Conservation (phyloP, 2,329 filamentous ascomycete genomes). For the Pestalotiopsis sp. region DNA sequence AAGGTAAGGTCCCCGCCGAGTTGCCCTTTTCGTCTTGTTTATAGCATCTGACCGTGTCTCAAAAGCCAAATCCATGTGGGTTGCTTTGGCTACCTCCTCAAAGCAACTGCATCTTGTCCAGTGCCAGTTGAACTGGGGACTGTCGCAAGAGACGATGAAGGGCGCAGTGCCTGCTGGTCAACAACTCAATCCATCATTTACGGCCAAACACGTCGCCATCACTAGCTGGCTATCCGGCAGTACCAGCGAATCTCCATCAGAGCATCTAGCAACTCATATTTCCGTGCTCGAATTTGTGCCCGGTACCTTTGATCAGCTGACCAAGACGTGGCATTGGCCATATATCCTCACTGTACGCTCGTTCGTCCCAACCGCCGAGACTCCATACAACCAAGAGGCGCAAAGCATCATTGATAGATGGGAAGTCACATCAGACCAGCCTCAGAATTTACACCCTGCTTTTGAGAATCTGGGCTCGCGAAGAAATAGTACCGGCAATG, state of each 20-base stretch:
- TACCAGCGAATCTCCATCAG: constrained; percentile 41
- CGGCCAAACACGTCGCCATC: constrained; percentile 57
- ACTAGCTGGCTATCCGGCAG: constrained; percentile 59
- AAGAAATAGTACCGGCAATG: constrained; percentile 50
- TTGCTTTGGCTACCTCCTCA: constrained; percentile 69
- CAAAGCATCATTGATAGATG: constrained; percentile 81
- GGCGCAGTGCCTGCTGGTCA: constrained; percentile 44
- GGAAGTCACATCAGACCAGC: constrained; percentile 71
- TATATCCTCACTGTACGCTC: constrained; percentile 76
- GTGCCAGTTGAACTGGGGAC: constrained; percentile 74
- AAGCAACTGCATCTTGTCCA: constrained; percentile 75
- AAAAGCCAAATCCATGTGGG: constrained; percentile 51
- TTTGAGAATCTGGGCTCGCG: constrained; percentile 74
- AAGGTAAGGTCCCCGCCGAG: constrained; percentile 51
- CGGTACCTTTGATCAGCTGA: constrained; percentile 59
- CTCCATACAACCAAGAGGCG: constrained; percentile 62
- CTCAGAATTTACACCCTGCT: constrained; percentile 69
- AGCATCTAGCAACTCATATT: constrained; percentile 61
- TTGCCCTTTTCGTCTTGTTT: not conserved
- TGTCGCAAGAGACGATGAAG: constrained; percentile 57
- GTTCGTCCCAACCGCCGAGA: constrained; percentile 52
- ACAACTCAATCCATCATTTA: constrained; percentile 53
- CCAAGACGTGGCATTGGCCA: constrained; percentile 57
- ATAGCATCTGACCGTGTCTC: not conserved
- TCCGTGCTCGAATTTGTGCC: constrained; percentile 77